A percentile compares a stretch with the other conserved stretches of the same genome.
These are phyloP conservation scores for Drechslerella dactyloides DNA, from an alignment of 2,329 filamentous ascomycete genomes.

Conservation along the genomic window DNA sequence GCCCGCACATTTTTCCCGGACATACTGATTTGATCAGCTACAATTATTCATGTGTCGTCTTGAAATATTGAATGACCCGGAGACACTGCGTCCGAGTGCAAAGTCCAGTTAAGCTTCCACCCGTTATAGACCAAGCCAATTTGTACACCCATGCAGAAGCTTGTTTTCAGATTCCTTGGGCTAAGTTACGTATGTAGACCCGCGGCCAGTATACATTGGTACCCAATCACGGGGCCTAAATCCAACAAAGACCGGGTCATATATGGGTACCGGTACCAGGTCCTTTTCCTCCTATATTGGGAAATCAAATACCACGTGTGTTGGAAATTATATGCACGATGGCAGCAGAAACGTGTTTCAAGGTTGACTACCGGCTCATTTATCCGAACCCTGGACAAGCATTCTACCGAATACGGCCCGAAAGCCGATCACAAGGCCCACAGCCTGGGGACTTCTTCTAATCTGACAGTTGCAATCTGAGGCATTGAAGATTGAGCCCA, in stretches of 20 bases:
- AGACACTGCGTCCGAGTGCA: conserved; percentile 31
- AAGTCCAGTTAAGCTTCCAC: conserved; percentile 29
- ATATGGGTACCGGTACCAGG: too few relatives aligned
- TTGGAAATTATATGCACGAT: too few relatives aligned
- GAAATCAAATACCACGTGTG: too few relatives aligned
- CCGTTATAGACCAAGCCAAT: conserved; percentile 18
- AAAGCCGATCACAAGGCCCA: conserved; percentile 12
- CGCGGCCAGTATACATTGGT: neutral
- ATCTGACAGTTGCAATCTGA: too few relatives aligned
- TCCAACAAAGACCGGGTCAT: conserved; percentile 17
- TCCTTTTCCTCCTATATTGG: too few relatives aligned
- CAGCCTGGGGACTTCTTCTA: neutral
- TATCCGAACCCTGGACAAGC: conserved; percentile 12
- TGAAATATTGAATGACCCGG: conserved; percentile 10
- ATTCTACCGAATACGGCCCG: conserved; percentile 18
- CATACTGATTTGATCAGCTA: conserved; percentile 22
- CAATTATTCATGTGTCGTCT: neutral
- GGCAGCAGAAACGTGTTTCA: too few relatives aligned
- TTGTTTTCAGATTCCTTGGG: conserved; percentile 31
- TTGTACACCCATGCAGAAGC: conserved; percentile 16
- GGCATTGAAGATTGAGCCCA: too few relatives aligned
- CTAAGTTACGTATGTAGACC: conserved; percentile 10
- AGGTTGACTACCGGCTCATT: conserved; percentile 26
- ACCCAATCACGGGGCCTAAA: neutral
- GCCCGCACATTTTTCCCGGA: too few relatives aligned